These are phyloP conservation scores for Trypanosoma platydactyli DNA, from an alignment of 208 protist genomes.

Conservation along the genomic window DNA sequence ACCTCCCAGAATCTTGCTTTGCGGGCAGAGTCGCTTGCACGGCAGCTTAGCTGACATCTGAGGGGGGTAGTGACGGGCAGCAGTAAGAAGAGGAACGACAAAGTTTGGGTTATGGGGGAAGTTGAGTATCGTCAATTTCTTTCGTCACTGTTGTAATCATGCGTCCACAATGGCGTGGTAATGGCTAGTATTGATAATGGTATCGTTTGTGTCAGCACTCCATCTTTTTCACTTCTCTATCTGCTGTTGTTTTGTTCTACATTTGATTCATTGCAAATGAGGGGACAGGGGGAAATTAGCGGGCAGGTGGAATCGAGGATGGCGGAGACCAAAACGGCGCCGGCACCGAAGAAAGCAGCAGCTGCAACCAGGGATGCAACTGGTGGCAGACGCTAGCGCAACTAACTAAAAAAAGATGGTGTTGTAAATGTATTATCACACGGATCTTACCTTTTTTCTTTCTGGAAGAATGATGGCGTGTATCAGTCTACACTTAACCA, in stretches of 20 bases:
- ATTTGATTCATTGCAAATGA: slow-evolving; percentile 4
- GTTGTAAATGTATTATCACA: slow-evolving; percentile 64
- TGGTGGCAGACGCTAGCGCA: slow-evolving; percentile 23
- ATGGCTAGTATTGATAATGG: too few relatives aligned
- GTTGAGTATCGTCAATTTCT: slow-evolving; percentile 7
- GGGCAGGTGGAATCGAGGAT: slow-evolving; percentile 17
- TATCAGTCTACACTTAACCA: slow-evolving; percentile 87
- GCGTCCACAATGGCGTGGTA: too few relatives aligned
- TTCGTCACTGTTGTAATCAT: background rate
- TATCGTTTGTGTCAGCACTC: too few relatives aligned
- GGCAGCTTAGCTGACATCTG: background rate
- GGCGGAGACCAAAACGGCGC: slow-evolving; percentile 20
- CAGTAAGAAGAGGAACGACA: background rate
- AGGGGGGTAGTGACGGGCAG: background rate
- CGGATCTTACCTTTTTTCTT: slow-evolving; percentile 52
- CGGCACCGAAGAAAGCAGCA: slow-evolving; percentile 1
- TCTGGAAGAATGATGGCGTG: slow-evolving; percentile 53
- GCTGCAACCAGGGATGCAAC: background rate
- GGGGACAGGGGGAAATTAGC: slow-evolving; percentile 4
- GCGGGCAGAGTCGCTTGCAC: slow-evolving; percentile 5
- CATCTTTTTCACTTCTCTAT: too few relatives aligned
- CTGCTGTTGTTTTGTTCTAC: too few relatives aligned
- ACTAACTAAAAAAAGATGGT: slow-evolving; percentile 67
- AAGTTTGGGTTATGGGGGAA: background rate
- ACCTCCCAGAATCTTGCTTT: slow-evolving; percentile 10